Percentiles rank a stretch among this genome's conserved stretches.
phyloP scores from a whole-genome alignment of 176 grass and related monocot species.

The Eragrostis nindensis region DNA sequence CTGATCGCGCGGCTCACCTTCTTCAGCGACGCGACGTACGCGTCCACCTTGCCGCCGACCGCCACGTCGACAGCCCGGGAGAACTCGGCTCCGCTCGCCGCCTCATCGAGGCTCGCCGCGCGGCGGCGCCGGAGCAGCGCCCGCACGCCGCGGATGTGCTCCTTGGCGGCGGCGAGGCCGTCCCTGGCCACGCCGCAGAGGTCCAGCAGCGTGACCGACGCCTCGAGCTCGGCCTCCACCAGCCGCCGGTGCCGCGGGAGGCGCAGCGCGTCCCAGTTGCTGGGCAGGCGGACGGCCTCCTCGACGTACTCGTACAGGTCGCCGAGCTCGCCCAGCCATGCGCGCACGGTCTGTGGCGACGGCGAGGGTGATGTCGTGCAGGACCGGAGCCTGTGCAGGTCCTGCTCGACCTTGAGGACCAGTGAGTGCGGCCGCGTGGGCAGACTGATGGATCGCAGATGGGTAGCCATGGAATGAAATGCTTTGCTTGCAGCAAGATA shows the following conservation, averaged over 20 bases:
- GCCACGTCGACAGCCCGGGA: background rate
- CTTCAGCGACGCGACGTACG: background rate
- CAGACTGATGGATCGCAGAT: slow-evolving; percentile 27
- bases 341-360: background rate
- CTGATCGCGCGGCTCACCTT: background rate
- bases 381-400: slow-evolving; percentile 15
- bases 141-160: slow-evolving; percentile 4
- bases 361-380: background rate
- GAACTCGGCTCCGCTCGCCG: background rate
- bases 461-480: background rate
- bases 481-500: background rate
- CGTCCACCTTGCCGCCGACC: background rate
- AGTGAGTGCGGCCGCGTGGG: slow-evolving; percentile 20
- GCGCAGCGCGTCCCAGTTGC: slow-evolving; percentile 28
- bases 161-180: slow-evolving; percentile 22
- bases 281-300: slow-evolving; percentile 3
- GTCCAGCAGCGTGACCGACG: slow-evolving; percentile 14
- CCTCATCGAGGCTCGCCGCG: background rate
- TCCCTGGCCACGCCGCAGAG: background rate
- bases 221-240: slow-evolving; percentile 7
- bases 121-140: background rate
- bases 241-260: background rate
- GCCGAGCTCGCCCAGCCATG: slow-evolving; percentile 11
- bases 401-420: slow-evolving; percentile 25
- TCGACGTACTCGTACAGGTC: slow-evolving; percentile 32